A percentile compares a stretch with the other conserved stretches of the same genome.
Evolutionary conservation across 2,329 filamentous ascomycete species (phyloP).

Genomic region (Colletotrichum magnum): DNA sequence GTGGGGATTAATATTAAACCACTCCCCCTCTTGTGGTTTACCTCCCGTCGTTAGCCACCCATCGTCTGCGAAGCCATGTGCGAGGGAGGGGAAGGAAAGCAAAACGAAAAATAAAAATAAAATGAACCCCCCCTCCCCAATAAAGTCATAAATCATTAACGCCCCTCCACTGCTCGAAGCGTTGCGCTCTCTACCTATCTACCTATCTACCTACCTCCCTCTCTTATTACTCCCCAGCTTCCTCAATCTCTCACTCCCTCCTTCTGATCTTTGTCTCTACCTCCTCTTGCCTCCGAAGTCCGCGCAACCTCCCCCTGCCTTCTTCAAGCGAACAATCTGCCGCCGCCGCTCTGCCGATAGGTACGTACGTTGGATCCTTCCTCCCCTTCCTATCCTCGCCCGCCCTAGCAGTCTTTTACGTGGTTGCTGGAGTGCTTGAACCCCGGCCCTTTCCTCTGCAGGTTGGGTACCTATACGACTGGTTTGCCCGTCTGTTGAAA

Average conservation of each 20-base stretch:
- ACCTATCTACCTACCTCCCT: not conserved
- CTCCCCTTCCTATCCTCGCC: slow-evolving; percentile 25
- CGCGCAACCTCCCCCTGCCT: slow-evolving; percentile 1
- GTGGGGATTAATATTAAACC: slow-evolving; percentile 43
- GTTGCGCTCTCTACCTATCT: not conserved
- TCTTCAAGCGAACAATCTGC: slow-evolving; percentile 1
- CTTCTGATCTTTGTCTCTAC: not conserved
- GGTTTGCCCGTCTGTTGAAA: slow-evolving; percentile 33
- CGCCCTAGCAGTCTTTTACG: slow-evolving; percentile 6
- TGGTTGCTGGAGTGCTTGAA: slow-evolving; percentile 20
- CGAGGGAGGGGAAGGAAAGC: no score
- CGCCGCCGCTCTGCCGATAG: slow-evolving; percentile 24
- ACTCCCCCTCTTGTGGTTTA: slow-evolving; percentile 22
- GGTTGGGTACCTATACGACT: slow-evolving; percentile 28
- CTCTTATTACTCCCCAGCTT: not conserved
- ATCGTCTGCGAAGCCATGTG: slow-evolving; percentile 24
- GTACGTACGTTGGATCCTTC: slow-evolving; percentile 24
- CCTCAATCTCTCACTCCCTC: no score
- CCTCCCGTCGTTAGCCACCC: slow-evolving; percentile 26
- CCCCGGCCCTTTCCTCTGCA: slow-evolving; percentile 31
- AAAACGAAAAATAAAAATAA: no score
- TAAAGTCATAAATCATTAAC: no score
- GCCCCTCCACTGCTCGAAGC: no score
- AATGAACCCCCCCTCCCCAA: no score
- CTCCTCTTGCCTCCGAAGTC: slow-evolving; percentile 5